These are phyloP conservation scores for Juncus effusus DNA, from an alignment of 176 grass and related monocot species.

Conservation along the genomic window DNA sequence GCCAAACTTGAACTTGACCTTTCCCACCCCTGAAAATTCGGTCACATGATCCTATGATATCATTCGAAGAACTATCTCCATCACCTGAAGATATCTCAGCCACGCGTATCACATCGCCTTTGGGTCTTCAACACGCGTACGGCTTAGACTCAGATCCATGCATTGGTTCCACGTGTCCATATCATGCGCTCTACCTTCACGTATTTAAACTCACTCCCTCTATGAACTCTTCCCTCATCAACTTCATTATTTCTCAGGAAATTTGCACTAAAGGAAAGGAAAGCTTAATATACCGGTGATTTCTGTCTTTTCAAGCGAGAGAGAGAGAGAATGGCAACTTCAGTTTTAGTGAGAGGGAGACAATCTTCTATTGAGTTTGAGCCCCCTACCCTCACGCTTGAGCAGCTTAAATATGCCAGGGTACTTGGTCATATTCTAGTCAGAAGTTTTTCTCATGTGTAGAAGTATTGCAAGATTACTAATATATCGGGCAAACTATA, in stretches of 20 bases:
- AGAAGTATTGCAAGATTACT: neutral
- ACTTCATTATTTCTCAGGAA: neutral
- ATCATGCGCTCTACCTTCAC: neutral
- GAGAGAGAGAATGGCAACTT: slow-evolving; percentile 3
- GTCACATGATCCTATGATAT: neutral
- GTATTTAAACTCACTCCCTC: neutral
- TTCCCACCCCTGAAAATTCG: neutral
- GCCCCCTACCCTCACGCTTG: slow-evolving; percentile 53
- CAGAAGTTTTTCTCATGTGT: neutral
- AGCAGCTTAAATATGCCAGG: slow-evolving; percentile 58
- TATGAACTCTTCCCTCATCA: neutral
- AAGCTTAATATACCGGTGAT: neutral
- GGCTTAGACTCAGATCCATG: neutral
- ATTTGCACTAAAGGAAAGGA: neutral
- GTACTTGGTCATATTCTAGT: slow-evolving; percentile 14
- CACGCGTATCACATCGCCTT: neutral
- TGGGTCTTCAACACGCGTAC: neutral
- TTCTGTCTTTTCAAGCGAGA: neutral
- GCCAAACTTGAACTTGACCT: too few relatives aligned
- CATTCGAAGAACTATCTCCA: neutral
- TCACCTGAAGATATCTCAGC: neutral
- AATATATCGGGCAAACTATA: too few relatives aligned
- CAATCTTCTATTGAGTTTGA: slow-evolving; percentile 47
- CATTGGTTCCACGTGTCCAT: neutral
- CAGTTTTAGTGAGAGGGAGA: slow-evolving; percentile 12